Conservation (phyloP, 192 early-diverging fungal genomes). For the Spizellomyces punctatus region DNA sequence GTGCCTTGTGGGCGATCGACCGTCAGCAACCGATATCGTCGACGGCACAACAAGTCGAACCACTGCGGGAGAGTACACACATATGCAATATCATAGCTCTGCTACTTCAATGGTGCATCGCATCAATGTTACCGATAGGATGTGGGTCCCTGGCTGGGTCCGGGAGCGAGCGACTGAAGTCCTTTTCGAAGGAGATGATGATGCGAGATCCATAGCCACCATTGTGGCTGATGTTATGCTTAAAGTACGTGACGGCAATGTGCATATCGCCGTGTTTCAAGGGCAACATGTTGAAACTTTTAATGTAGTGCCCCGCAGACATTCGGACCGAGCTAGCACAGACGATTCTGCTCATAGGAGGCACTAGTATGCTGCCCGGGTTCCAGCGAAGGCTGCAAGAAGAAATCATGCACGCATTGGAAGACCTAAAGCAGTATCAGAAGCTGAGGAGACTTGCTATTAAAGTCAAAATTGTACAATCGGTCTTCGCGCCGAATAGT, state of each 20-base stretch:
- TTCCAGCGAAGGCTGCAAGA: conserved; percentile 63
- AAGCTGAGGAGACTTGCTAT: conserved; percentile 6
- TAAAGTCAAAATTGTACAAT: conserved; percentile 32
- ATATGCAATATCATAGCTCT: background rate
- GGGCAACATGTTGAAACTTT: background rate
- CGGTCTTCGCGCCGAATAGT: conserved; percentile 70
- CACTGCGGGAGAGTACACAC: conserved; percentile 34
- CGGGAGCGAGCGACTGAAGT: conserved; percentile 79
- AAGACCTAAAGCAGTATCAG: conserved; percentile 47
- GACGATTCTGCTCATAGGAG: conserved; percentile 75
- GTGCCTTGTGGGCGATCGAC: conserved; percentile 60
- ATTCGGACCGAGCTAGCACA: conserved; percentile 65
- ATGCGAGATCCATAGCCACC: conserved; percentile 62
- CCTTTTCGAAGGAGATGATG: conserved; percentile 74
- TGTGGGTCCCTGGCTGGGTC: conserved; percentile 80
- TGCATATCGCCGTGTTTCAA: background rate
- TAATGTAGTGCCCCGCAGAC: conserved; percentile 66
- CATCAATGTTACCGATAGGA: conserved; percentile 2
- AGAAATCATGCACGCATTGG: conserved; percentile 60
- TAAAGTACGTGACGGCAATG: conserved; percentile 29
- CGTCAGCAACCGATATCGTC: conserved; percentile 46
- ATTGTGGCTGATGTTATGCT: conserved; percentile 59
- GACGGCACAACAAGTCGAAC: conserved; percentile 40
- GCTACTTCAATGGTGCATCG: too few relatives aligned
- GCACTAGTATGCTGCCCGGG: conserved; percentile 74